These are phyloP conservation scores for Botrytis fragariae DNA, from an alignment of 2,329 filamentous ascomycete species.

Conservation along the genomic window DNA sequence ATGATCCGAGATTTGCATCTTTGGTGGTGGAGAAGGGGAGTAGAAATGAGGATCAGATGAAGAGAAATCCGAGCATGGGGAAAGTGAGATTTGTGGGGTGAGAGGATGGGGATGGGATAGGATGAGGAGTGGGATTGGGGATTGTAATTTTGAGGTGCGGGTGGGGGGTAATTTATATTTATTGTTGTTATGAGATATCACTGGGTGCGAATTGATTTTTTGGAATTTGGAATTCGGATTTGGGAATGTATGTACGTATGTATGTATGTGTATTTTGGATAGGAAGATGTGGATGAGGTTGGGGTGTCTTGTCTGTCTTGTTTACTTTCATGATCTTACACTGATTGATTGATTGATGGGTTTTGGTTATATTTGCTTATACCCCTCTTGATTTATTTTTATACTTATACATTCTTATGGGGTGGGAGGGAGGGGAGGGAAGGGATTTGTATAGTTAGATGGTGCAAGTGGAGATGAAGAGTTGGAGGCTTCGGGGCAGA, in stretches of 20 bases:
- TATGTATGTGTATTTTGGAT: neutral
- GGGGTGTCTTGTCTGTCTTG: neutral
- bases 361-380: constrained; percentile 4
- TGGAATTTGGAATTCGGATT: neutral
- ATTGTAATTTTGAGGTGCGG: neutral
- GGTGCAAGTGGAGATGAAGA: neutral
- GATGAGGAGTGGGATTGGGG: neutral
- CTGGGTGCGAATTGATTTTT: neutral
- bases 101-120: neutral
- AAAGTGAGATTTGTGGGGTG: neutral
- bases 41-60: constrained; percentile 20
- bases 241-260: neutral
- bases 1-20: constrained; percentile 29
- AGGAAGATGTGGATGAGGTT: neutral
- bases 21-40: constrained; percentile 21
- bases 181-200: constrained; percentile 6
- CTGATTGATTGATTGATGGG: neutral
- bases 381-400: neutral
- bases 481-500: neutral
- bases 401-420: neutral
- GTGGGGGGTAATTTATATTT: neutral
- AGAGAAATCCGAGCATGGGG: neutral
- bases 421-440: neutral
- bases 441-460: neutral
- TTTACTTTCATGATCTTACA: neutral